Conservation (phyloP, 2,329 filamentous ascomycete species). For the Aspergillus sp. region DNA sequence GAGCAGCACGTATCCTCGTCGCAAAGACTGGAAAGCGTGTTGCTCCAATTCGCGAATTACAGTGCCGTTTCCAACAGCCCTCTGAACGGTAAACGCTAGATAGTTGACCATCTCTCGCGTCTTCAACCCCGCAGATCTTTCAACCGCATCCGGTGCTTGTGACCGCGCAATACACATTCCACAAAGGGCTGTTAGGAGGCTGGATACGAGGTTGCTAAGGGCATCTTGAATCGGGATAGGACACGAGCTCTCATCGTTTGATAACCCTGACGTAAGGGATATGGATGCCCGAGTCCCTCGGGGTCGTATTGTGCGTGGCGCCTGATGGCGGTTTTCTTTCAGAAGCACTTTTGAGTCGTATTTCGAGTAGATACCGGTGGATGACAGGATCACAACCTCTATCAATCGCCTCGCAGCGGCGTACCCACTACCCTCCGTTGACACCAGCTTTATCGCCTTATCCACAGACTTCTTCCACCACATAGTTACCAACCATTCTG, state of each 20-base stretch:
- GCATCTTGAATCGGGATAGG: conserved; percentile 37
- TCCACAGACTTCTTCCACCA: conserved; percentile 38
- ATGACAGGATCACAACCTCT: conserved; percentile 34
- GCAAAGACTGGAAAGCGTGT: conserved; percentile 27
- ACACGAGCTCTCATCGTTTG: conserved; percentile 20
- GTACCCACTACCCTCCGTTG: conserved; percentile 34
- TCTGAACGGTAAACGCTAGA: conserved; percentile 26
- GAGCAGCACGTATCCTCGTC: conserved; percentile 35
- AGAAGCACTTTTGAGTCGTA: not conserved
- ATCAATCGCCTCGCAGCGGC: conserved; percentile 32
- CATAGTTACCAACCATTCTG: conserved; percentile 43
- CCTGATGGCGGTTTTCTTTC: not conserved
- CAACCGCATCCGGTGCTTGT: conserved; percentile 16
- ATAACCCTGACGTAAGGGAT: conserved; percentile 1
- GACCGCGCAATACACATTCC: conserved; percentile 39
- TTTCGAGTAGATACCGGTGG: conserved; percentile 19
- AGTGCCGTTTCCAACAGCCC: conserved; percentile 19
- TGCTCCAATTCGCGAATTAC: conserved; percentile 3
- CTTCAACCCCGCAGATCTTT: conserved; percentile 20
- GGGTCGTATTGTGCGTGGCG: not conserved
- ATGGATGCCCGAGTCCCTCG: conserved; percentile 23
- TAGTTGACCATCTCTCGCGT: conserved; percentile 26
- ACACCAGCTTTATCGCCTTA: conserved; percentile 37
- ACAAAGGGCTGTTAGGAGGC: conserved; percentile 36
- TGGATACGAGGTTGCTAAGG: conserved; percentile 36